Evolutionary conservation across 2,329 filamentous ascomycete genomes (phyloP).

Genomic region (Ophiostoma australiae): DNA sequence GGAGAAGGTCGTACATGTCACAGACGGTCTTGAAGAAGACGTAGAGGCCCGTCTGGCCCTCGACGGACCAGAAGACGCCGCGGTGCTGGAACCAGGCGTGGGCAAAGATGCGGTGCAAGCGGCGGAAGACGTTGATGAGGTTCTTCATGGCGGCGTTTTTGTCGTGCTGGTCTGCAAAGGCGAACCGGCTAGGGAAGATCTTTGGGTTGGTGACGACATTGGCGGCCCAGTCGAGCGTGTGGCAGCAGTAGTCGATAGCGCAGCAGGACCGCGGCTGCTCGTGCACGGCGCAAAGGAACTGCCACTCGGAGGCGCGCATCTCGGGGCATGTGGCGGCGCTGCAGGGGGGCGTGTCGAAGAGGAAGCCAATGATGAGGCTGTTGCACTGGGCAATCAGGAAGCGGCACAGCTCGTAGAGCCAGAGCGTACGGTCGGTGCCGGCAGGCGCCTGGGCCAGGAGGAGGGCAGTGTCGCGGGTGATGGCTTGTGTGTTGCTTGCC

Average conservation of each 20-base stretch:
- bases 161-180: conserved; percentile 53
- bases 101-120: conserved; percentile 93
- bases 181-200: conserved; percentile 84
- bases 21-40: conserved; percentile 97
- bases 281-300: conserved; percentile 96
- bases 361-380: conserved; percentile 83
- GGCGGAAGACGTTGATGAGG: conserved; percentile 88
- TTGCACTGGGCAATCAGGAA: conserved; percentile 95
- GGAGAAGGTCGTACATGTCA: conserved; percentile 82
- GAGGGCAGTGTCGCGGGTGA: conserved; percentile 69
- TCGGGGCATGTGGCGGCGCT: conserved; percentile 86
- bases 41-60: conserved; percentile 86
- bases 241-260: conserved; percentile 98
- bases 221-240: conserved; percentile 95
- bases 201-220: conserved; percentile 92
- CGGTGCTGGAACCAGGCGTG: conserved; percentile 98
- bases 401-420: conserved; percentile 96
- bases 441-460: conserved; percentile 74
- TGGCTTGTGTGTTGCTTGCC: conserved; percentile 59
- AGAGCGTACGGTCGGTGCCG: conserved; percentile 78
- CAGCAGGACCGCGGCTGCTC: conserved; percentile 95
- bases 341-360: conserved; percentile 85
- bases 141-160: conserved; percentile 68
- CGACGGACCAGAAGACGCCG: conserved; percentile 90
- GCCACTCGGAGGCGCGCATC: conserved; percentile 98